These are phyloP conservation scores for Gracilariopsis chorda DNA, from an alignment of 23 red algal genomes.

Conservation along the genomic window DNA sequence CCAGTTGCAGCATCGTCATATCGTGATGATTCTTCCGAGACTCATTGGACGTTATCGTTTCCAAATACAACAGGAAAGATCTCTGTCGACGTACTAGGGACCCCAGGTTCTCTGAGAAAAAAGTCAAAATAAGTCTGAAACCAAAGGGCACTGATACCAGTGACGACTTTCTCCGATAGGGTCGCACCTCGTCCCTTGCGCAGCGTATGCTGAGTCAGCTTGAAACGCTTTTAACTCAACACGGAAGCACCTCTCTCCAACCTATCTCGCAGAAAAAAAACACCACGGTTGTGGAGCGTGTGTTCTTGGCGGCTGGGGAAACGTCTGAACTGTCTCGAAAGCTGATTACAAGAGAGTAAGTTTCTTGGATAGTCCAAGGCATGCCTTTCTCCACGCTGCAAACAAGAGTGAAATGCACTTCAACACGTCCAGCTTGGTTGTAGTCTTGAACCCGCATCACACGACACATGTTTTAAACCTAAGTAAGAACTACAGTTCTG, in stretches of 20 bases:
- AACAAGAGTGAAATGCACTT: conserved; percentile 38
- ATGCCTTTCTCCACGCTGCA: conserved; percentile 41
- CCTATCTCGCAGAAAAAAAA: not conserved
- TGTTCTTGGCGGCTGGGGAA: not conserved
- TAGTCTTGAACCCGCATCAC: conserved; percentile 59
- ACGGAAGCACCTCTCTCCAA: not conserved
- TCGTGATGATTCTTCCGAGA: not conserved
- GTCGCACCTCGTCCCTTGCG: conserved; percentile 39
- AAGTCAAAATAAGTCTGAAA: no score
- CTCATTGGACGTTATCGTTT: conserved; percentile 37
- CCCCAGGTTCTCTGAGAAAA: not conserved
- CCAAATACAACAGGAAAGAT: conserved; percentile 19
- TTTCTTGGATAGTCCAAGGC: not conserved
- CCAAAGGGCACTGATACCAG: no score
- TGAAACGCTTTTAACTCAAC: conserved; percentile 9
- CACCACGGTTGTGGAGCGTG: not conserved
- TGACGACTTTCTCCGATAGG: no score
- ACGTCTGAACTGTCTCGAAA: conserved; percentile 27
- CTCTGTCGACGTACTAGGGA: not conserved
- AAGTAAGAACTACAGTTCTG: conserved; percentile 22
- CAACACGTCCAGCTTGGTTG: not conserved
- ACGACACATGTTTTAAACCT: conserved; percentile 22
- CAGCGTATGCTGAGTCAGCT: conserved; percentile 29
- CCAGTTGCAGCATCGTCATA: conserved; percentile 24
- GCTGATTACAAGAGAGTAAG: not conserved